These are phyloP conservation scores for Corniculantispora saksenae DNA, from an alignment of 2,329 filamentous ascomycete species.

Conservation along the genomic window DNA sequence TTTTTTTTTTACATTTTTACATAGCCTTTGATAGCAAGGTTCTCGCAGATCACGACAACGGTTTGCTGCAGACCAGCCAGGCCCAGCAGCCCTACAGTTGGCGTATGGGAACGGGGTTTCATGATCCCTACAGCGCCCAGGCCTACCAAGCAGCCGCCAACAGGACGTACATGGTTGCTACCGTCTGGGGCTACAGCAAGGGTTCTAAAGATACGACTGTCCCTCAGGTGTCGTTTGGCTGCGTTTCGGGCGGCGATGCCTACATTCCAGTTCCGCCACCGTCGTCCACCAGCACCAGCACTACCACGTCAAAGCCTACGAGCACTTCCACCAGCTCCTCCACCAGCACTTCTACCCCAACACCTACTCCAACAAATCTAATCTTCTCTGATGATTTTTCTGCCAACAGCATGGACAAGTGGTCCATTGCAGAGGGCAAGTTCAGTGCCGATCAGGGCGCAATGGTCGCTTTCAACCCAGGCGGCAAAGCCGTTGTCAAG, in stretches of 20 bases:
- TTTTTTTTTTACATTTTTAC: background rate
- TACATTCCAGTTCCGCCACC: background rate
- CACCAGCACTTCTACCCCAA: background rate
- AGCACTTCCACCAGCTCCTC: background rate
- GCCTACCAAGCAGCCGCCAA: background rate
- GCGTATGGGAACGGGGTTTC: slow-evolving; percentile 9
- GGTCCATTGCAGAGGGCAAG: background rate
- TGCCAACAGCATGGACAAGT: background rate
- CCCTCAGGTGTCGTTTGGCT: background rate
- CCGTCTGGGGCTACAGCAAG: slow-evolving; percentile 1
- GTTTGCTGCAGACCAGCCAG: background rate
- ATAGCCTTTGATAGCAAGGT: background rate
- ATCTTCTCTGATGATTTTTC: background rate
- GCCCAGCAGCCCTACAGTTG: background rate
- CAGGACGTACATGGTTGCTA: slow-evolving; percentile 2
- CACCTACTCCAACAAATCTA: background rate
- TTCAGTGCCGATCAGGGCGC: background rate
- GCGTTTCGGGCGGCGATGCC: background rate
- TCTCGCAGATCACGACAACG: background rate
- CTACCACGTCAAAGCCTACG: background rate
- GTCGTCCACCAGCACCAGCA: background rate
- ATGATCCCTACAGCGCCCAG: background rate
- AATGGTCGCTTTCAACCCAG: background rate
- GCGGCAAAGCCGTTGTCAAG: background rate
- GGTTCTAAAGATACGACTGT: background rate